phyloP scores from a whole-genome alignment of 495 filamentous ascomycete species.

The Aspergillus steynii region DNA sequence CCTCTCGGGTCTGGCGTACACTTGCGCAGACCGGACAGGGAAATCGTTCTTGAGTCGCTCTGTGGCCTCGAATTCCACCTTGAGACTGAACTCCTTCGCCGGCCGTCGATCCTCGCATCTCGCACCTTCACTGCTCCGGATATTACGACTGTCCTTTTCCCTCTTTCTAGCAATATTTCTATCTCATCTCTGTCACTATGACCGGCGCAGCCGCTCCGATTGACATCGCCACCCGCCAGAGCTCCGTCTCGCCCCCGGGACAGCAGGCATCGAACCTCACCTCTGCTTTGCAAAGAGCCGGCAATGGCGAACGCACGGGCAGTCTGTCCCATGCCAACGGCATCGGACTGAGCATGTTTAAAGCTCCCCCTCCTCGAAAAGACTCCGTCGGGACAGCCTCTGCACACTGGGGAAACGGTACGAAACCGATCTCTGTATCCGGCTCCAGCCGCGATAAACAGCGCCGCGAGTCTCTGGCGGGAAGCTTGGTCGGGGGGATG shows the following conservation, averaged over 20 bases:
- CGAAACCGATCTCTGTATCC: slow-evolving; percentile 83
- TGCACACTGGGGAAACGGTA: slow-evolving; percentile 66
- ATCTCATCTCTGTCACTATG: slow-evolving; percentile 41
- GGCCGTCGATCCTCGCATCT: slow-evolving; percentile 10
- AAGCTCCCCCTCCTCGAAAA: slow-evolving; percentile 57
- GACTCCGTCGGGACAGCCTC: slow-evolving; percentile 67
- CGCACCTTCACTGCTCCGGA: slow-evolving; percentile 19
- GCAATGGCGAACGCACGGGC: slow-evolving; percentile 41
- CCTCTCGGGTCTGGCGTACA: slow-evolving; percentile 44
- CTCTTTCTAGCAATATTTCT: slow-evolving; percentile 45
- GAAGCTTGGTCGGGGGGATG: slow-evolving; percentile 90
- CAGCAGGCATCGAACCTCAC: slow-evolving; percentile 64
- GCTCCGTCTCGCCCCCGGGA: slow-evolving; percentile 61
- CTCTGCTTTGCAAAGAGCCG: slow-evolving; percentile 55
- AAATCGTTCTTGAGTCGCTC: slow-evolving; percentile 25
- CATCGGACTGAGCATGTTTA: slow-evolving; percentile 58
- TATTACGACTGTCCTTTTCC: slow-evolving; percentile 31
- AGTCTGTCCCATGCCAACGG: slow-evolving; percentile 44
- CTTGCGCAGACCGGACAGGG: slow-evolving; percentile 43
- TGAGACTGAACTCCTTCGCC: slow-evolving; percentile 18
- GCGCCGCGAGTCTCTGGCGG: slow-evolving; percentile 80
- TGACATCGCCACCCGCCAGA: slow-evolving; percentile 64
- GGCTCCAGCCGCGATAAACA: slow-evolving; percentile 71
- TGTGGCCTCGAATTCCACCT: slow-evolving; percentile 16
- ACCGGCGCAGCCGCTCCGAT: slow-evolving; percentile 58